Evolutionary conservation across 2,329 filamentous ascomycete species (phyloP), one percentile per base, ranked within the genome.

Genomic region (Pseudogymnoascus sp.): DNA sequence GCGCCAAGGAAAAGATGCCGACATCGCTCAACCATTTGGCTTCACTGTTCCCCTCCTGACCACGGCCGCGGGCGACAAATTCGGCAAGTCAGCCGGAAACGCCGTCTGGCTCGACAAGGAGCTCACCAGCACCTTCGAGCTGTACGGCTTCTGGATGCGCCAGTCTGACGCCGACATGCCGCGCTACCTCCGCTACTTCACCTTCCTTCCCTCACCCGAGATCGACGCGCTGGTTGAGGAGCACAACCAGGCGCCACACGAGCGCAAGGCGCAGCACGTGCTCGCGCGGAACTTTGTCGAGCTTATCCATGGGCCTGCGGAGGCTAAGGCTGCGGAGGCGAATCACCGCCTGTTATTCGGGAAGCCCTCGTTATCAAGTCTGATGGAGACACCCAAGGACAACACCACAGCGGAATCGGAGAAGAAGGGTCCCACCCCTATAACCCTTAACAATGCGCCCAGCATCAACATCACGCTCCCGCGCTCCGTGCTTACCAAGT

Each of bases 21-120:
- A 66, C 31, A 67, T 66, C 10, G 34, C 36, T 59, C 69, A 64
- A 14, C 91, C 93, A 0, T 84, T 93, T 66, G 95, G 95, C 6
- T 89, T 99, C 69, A 97, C 95, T 0, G 91, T 93, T 0, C 95
- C 95, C 0, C 83, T 99, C 1, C 79, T 99, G 38, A 96, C 92
- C 0, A 93, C 93, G 61, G 81, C 90, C 0, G 84, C 89, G 0
- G 95, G 95, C 16, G 86, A 85, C 72, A 99, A 99, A 75, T 93
- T 97, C 70, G 95, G 95, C 61, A 99, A 99, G 78, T 96, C 88
- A 66, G 89, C 91, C 1, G 93, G 93, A 25, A 97, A 97, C 74
- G 93, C 93, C 2, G 77, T 99, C 37, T 99, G 95, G 95, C 83
- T 99, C 2, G 91, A 97, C 74, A 81, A 82, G 62, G 86, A 88